phyloP scores from a whole-genome alignment of 1,139 yeast species.

The Lodderomyces jiufengensis region DNA sequence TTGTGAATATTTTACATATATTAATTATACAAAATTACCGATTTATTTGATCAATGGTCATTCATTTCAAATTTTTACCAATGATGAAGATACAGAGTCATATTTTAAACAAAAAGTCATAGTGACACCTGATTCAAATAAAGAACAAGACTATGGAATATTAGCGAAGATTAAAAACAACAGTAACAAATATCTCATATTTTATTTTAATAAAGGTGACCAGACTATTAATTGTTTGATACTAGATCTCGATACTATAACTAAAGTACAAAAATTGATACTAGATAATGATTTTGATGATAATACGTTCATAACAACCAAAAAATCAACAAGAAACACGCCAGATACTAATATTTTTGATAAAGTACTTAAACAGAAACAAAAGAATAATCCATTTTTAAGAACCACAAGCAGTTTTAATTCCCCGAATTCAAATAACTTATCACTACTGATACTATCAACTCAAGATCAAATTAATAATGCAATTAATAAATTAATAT shows the following conservation, averaged over 20 bases:
- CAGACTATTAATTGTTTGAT: constrained; percentile 16
- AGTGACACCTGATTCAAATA: constrained; percentile 7
- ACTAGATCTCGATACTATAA: constrained; percentile 15
- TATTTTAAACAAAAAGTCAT: constrained; percentile 26
- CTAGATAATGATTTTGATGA: not conserved
- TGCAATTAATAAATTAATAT: constrained; percentile 33
- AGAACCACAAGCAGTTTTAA: too few species aligned
- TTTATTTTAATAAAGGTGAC: constrained; percentile 17
- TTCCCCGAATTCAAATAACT: constrained; percentile 4
- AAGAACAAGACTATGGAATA: constrained; percentile 16
- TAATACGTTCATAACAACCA: constrained; percentile 7
- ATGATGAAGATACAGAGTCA: constrained; percentile 17
- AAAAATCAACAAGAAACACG: constrained; percentile 1
- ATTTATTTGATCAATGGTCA: constrained; percentile 24
- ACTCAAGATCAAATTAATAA: constrained; percentile 32
- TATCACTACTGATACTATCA: constrained; percentile 19
- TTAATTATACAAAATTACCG: constrained; percentile 28
- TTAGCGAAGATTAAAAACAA: constrained; percentile 15
- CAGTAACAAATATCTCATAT: constrained; percentile 13
- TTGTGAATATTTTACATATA: constrained; percentile 6
- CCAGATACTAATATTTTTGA: constrained; percentile 28
- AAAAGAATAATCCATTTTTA: constrained; percentile 16
- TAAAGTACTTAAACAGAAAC: constrained; percentile 31
- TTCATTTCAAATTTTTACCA: constrained; percentile 28
- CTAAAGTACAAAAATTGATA: constrained; percentile 1